Conservation (phyloP, 2,329 filamentous ascomycete species). For the Pyrenophora tritici-repentis region DNA sequence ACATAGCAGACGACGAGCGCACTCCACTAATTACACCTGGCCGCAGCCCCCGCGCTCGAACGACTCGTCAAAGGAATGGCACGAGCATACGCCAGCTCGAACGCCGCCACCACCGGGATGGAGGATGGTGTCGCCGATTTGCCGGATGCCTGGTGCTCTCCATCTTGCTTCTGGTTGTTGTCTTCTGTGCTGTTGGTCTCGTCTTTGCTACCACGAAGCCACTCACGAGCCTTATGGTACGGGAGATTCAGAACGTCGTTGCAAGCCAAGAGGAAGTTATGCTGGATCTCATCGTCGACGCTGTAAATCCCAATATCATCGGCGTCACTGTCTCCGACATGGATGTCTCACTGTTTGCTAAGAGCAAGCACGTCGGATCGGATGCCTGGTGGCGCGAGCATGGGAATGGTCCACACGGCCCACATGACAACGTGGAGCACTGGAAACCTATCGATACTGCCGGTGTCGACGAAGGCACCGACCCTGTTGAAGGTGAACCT, state of each 20-base stretch:
- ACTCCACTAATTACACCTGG: constrained; percentile 75
- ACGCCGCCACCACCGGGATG: constrained; percentile 61
- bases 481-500: constrained; percentile 66
- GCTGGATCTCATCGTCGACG: constrained; percentile 85
- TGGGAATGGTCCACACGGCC: constrained; percentile 24
- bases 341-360: constrained; percentile 92
- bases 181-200: constrained; percentile 85
- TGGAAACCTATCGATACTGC: constrained; percentile 31
- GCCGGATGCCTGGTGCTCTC: constrained; percentile 87
- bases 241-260: constrained; percentile 84
- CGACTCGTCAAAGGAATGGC: constrained; percentile 58
- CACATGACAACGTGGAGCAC: constrained; percentile 30
- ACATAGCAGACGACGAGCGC: constrained; percentile 82
- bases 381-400: constrained; percentile 53
- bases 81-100: constrained; percentile 72
- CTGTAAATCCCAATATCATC: constrained; percentile 91
- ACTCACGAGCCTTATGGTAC: constrained; percentile 75
- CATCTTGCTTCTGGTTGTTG: constrained; percentile 77
- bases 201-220: constrained; percentile 91
- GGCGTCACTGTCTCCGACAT: constrained; percentile 83
- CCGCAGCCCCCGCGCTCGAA: constrained; percentile 60
- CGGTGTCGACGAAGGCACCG: constrained; percentile 59
- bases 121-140: constrained; percentile 70
- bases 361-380: constrained; percentile 82
- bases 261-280: constrained; percentile 95